These are phyloP conservation scores for Mycena sp. DNA, from an alignment of 1,284 basidiomycete genomes.

Conservation along the genomic window DNA sequence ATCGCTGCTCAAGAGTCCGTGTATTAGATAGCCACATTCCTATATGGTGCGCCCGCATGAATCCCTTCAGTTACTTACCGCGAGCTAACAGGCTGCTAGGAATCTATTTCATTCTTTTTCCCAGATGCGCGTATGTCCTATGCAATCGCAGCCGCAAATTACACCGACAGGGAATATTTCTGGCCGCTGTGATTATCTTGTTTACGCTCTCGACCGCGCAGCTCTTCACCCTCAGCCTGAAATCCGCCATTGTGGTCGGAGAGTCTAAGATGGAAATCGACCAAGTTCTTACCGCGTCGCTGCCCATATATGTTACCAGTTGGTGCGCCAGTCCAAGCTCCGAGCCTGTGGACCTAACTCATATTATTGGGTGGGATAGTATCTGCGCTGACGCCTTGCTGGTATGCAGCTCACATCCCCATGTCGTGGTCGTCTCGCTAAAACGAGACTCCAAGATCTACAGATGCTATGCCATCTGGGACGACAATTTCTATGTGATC, in stretches of 20 bases:
- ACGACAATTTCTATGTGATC: constrained; percentile 1
- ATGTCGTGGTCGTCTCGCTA: too few species aligned
- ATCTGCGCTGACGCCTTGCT: constrained; percentile 16
- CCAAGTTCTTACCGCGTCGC: not conserved
- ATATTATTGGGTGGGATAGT: too few species aligned
- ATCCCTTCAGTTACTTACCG: not conserved
- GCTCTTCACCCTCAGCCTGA: not conserved
- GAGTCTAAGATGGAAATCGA: not conserved
- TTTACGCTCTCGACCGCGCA: constrained; percentile 15
- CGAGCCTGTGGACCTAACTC: too few species aligned
- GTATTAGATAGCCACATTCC: not conserved
- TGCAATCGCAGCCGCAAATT: not conserved
- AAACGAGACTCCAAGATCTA: not conserved
- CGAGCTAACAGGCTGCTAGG: not conserved
- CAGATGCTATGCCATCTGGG: constrained; percentile 19
- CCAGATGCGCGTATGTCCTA: constrained; percentile 5
- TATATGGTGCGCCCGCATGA: not conserved
- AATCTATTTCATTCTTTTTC: constrained; percentile 12
- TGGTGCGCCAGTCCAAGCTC: too few species aligned
- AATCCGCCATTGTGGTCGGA: constrained; percentile 10
- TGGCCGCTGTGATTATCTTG: constrained; percentile 3
- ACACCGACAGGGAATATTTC: constrained; percentile 7
- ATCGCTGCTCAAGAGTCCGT: not conserved
- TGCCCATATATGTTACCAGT: constrained; percentile 17
- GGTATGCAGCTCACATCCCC: not conserved